Evolutionary conservation across 139 green algal genomes (phyloP), one percentile per base, ranked within the genome.

Genomic region (Chlamydomonas sphaeroides): DNA sequence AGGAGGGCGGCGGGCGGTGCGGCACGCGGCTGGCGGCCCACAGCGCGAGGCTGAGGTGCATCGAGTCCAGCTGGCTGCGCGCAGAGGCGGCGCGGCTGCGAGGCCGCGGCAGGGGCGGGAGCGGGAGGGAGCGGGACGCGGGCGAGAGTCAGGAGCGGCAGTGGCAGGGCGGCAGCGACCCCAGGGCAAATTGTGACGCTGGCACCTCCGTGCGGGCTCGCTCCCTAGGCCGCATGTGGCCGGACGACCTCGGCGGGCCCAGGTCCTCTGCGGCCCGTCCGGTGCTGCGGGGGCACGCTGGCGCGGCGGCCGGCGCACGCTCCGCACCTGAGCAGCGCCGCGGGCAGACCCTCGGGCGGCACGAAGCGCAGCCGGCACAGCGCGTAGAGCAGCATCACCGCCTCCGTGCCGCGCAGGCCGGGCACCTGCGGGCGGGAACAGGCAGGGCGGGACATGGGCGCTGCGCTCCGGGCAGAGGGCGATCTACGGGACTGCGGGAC

Each of bases 281-380:
- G 30, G 20, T 41, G 30, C 61, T 26, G 5, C 61, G 8, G 30
- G 7, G 39, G 30, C 10, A 5, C 61, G 3, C 30, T 30, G n/a
- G n/a, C n/a, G n/a, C n/a, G n/a, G n/a, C n/a, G n/a, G n/a, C n/a
- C n/a, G n/a, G n/a, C n/a, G n/a, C n/a, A n/a, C n/a, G n/a, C n/a
- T n/a, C n/a, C n/a, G n/a, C 42, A 80, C 74, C 74, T 70, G n/a
- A 48, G 18, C 56, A 80, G 74, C 39, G 39, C 59, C 30, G 30
- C 8, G 17, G 21, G 30, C 35, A 59, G 45, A 6, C 8, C 1
- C 7, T 33, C 10, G 30, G 59, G 59, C 39, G 74, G 23, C 4
- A 20, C 8, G 57, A 80, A 80, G n/a, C 74, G 39, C 33, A 80
- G 74, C 4, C 74, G 74, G 0, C 59, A 59, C 30, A 70, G 59